Evolutionary conservation across 352 stramenopile species (phyloP).

Genomic region (Globisporangium canariense): DNA sequence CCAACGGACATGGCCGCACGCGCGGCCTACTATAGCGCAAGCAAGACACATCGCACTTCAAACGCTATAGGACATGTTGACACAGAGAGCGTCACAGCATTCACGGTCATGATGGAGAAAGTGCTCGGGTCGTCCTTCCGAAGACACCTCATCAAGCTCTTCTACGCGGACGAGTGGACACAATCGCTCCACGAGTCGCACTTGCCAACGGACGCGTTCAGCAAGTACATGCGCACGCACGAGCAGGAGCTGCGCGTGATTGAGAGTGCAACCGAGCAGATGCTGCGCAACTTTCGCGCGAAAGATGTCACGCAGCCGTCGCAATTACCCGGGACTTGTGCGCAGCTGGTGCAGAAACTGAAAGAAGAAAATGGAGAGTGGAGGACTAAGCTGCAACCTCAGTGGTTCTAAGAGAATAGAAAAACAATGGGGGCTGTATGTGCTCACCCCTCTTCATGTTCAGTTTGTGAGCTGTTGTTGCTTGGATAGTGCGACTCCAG

Average conservation of each 20-base stretch:
- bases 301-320: slow-evolving; percentile 30
- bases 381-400: slow-evolving; percentile 28
- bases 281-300: slow-evolving; percentile 59
- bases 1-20: slow-evolving; percentile 21
- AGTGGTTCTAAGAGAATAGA: slow-evolving; percentile 41
- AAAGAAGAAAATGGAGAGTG: slow-evolving; percentile 19
- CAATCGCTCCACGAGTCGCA: slow-evolving; percentile 62
- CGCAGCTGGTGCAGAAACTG: slow-evolving; percentile 28
- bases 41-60: neutral
- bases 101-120: slow-evolving; percentile 42
- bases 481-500: neutral
- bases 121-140: slow-evolving; percentile 59
- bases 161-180: slow-evolving; percentile 50
- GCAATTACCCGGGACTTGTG: slow-evolving; percentile 27
- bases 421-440: neutral
- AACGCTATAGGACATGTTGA: neutral
- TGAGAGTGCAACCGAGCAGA: slow-evolving; percentile 38
- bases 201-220: slow-evolving; percentile 43
- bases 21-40: slow-evolving; percentile 23
- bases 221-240: slow-evolving; percentile 60
- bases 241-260: slow-evolving; percentile 51
- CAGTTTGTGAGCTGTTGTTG: neutral
- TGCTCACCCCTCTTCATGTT: neutral
- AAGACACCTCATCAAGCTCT: slow-evolving; percentile 56
- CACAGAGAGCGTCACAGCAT: slow-evolving; percentile 1